phyloP scores from a whole-genome alignment of 1,284 basidiomycete genomes.

The Gomphus sp. region DNA sequence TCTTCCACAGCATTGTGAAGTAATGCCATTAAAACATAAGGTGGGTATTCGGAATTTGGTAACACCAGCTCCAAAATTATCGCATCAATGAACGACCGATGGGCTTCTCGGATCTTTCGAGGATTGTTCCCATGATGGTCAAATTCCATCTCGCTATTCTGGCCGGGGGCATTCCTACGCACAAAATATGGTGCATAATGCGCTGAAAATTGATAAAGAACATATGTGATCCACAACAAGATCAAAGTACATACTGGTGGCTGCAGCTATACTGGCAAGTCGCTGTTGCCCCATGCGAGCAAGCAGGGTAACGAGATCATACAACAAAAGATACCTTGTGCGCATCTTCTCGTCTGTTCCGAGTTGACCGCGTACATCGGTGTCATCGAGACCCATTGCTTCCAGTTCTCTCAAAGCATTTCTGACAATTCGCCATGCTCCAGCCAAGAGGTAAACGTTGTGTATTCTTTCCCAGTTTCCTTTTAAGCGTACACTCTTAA shows the following conservation, averaged over 20 bases:
- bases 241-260: slow-evolving; percentile 41
- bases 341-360: slow-evolving; percentile 40
- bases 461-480: slow-evolving; percentile 45
- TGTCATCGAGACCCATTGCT: slow-evolving; percentile 41
- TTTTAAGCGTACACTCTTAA: not conserved
- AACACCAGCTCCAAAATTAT: slow-evolving; percentile 72
- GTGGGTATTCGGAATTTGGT: slow-evolving; percentile 54
- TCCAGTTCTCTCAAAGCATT: slow-evolving; percentile 44
- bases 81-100: slow-evolving; percentile 68
- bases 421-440: slow-evolving; percentile 61
- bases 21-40: slow-evolving; percentile 50
- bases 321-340: slow-evolving; percentile 51
- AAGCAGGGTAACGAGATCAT: slow-evolving; percentile 49
- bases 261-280: slow-evolving; percentile 56
- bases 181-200: slow-evolving; percentile 65
- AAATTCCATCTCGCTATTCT: slow-evolving; percentile 43
- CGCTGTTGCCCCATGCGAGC: slow-evolving; percentile 50
- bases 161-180: slow-evolving; percentile 26
- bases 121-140: slow-evolving; percentile 34
- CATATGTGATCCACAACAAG: not conserved
- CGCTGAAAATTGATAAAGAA: slow-evolving; percentile 27
- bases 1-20: slow-evolving; percentile 62
- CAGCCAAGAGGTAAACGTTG: slow-evolving; percentile 67
- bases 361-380: slow-evolving; percentile 41
- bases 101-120: slow-evolving; percentile 40